Evolutionary conservation across 2,329 filamentous ascomycete species (phyloP).

Genomic region (Periconia digitata): DNA sequence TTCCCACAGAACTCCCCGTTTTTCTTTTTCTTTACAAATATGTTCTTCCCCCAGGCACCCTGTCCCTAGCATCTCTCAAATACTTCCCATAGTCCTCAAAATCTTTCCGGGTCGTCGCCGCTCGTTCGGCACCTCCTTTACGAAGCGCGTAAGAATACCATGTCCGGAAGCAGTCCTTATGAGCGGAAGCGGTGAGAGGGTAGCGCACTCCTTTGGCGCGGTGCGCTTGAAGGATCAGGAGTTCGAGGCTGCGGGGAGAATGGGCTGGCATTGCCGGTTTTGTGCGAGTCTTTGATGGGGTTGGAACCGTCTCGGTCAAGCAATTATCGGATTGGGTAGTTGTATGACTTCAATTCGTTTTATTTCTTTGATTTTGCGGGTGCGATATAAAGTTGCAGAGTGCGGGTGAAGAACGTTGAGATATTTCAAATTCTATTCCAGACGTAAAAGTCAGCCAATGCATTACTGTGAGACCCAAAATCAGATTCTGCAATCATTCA

Average conservation of each 20-base stretch:
- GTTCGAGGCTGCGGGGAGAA: slow-evolving; percentile 27
- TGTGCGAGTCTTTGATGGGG: too few relatives aligned
- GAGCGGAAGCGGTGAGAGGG: slow-evolving; percentile 25
- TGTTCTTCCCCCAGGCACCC: slow-evolving; percentile 30
- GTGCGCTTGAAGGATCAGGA: slow-evolving; percentile 36
- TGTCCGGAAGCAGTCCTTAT: slow-evolving; percentile 40
- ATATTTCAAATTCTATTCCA: too few relatives aligned
- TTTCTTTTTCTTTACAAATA: slow-evolving; percentile 35
- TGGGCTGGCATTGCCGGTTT: background rate
- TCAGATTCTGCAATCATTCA: too few relatives aligned
- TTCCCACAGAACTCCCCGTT: too few relatives aligned
- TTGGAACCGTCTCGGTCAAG: background rate
- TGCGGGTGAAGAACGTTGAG: too few relatives aligned
- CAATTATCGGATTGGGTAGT: too few relatives aligned
- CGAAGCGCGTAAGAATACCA: slow-evolving; percentile 40
- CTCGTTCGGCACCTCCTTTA: slow-evolving; percentile 24
- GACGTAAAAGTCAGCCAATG: too few relatives aligned
- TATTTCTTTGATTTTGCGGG: too few relatives aligned
- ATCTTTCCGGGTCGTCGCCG: slow-evolving; percentile 16
- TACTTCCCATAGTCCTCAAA: slow-evolving; percentile 27
- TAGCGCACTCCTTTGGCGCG: slow-evolving; percentile 39
- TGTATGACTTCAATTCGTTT: too few relatives aligned
- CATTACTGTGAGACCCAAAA: too few relatives aligned
- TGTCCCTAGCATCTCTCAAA: slow-evolving; percentile 24
- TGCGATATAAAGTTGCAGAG: too few relatives aligned